Evolutionary conservation across 116 monocot genomes (phyloP).

Genomic region (Iris pallida): DNA sequence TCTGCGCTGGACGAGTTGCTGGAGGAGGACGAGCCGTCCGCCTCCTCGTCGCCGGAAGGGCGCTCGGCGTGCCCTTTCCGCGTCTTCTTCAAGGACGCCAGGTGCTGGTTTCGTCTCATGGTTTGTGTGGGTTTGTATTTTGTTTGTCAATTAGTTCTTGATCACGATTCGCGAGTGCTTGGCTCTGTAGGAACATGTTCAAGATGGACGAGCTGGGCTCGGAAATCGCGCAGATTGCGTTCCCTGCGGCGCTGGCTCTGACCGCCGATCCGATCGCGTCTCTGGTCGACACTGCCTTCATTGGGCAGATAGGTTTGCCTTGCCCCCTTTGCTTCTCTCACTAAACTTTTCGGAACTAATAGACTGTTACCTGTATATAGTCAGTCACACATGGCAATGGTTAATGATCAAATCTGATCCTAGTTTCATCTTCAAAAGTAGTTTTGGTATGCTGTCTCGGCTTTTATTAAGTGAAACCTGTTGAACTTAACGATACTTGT

Average conservation of each 20-base stretch:
- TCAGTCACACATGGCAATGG: too few species aligned
- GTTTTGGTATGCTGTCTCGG: too few species aligned
- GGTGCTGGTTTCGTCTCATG: conserved; percentile 5
- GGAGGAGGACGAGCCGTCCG: conserved; percentile 8
- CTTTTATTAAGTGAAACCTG: too few species aligned
- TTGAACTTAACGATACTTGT: too few species aligned
- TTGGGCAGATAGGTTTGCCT: conserved; percentile 68
- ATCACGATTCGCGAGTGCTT: neutral
- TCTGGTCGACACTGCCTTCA: conserved; percentile 77
- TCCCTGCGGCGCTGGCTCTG: conserved; percentile 66
- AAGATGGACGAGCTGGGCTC: conserved; percentile 59
- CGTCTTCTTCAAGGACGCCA: conserved; percentile 40
- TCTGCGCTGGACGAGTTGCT: conserved; percentile 6
- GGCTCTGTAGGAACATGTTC: conserved; percentile 29
- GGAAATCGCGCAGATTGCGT: conserved; percentile 64
- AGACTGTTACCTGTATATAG: neutral
- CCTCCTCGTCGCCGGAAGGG: conserved; percentile 15
- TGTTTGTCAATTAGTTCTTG: neutral
- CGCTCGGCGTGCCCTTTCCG: conserved; percentile 21
- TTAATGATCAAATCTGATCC: too few species aligned
- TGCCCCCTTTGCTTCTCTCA: neutral
- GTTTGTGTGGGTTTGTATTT: neutral
- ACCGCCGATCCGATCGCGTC: conserved; percentile 79
- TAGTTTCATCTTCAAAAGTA: too few species aligned
- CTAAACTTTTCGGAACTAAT: neutral